Conservation (phyloP, 192 early-diverging fungal species). For the Mortierella claussenii region DNA sequence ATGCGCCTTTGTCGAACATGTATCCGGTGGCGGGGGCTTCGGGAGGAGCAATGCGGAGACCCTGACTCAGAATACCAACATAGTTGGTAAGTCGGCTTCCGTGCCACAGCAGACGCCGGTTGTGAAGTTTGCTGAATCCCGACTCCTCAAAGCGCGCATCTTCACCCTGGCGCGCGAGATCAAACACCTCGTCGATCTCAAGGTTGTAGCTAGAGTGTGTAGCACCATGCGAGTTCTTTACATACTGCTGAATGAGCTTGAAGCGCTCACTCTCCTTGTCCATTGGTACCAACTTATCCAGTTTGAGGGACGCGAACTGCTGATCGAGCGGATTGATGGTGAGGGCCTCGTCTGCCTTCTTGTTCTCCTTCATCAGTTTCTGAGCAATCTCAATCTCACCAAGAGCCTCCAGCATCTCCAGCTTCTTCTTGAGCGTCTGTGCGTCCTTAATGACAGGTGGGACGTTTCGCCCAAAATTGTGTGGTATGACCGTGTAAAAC, state of each 20-base stretch:
- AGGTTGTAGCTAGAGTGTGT: slow-evolving; percentile 61
- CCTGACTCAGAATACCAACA: slow-evolving; percentile 79
- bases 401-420: slow-evolving; percentile 74
- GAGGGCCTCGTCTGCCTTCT: slow-evolving; percentile 34
- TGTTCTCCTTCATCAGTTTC: slow-evolving; percentile 61
- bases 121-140: slow-evolving; percentile 60
- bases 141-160: slow-evolving; percentile 56
- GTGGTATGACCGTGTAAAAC: slow-evolving; percentile 83
- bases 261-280: slow-evolving; percentile 62
- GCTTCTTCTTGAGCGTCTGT: slow-evolving; percentile 62
- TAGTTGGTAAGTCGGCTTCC: slow-evolving; percentile 81
- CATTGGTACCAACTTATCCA: slow-evolving; percentile 62
- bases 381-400: slow-evolving; percentile 76
- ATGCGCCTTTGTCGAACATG: slow-evolving; percentile 87
- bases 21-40: slow-evolving; percentile 75
- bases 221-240: slow-evolving; percentile 70
- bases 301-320: slow-evolving; percentile 66
- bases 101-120: slow-evolving; percentile 84
- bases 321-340: slow-evolving; percentile 67
- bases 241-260: slow-evolving; percentile 69
- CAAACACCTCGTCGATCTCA: slow-evolving; percentile 62
- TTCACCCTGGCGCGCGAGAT: slow-evolving; percentile 71
- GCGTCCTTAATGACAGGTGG: slow-evolving; percentile 65
- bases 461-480: slow-evolving; percentile 58
- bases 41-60: slow-evolving; percentile 70